These are phyloP conservation scores for Saccharomycopsis malanga DNA, from an alignment of 805 yeast species.

Conservation along the genomic window DNA sequence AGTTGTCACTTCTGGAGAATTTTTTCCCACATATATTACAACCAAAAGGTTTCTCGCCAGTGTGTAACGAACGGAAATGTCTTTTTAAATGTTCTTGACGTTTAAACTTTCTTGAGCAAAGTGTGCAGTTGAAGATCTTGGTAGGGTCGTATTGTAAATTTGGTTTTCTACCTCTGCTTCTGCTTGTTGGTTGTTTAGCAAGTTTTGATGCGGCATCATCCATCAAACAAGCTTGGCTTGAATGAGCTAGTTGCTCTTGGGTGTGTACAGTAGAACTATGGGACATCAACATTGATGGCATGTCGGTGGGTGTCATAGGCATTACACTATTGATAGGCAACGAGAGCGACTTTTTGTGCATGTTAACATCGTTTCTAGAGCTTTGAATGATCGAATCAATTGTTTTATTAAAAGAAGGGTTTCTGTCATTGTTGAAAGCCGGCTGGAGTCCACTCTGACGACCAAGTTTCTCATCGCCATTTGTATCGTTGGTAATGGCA, in stretches of 20 bases:
- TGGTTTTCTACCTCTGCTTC: conserved; percentile 63
- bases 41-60: conserved; percentile 62
- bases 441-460: no score
- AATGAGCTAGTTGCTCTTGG: no score
- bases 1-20: conserved; percentile 60
- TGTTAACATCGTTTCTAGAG: not conserved
- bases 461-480: not conserved
- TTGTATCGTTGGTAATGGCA: conserved; percentile 1
- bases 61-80: conserved; percentile 67
- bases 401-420: not conserved
- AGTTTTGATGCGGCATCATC: no score
- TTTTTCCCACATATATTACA: conserved; percentile 56
- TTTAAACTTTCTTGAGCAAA: conserved; percentile 59
- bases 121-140: conserved; percentile 56
- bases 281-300: no score
- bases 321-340: conserved; percentile 16
- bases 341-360: conserved; percentile 6
- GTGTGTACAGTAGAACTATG: no score
- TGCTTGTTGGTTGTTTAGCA: conserved; percentile 32
- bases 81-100: conserved; percentile 74
- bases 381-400: not conserved
- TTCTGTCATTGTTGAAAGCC: no score
- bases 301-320: no score
- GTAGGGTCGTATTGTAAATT: conserved; percentile 49
- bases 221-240: no score